These are phyloP conservation scores for Pyrenophora teres DNA, from an alignment of 2,329 filamentous ascomycete species.

Conservation along the genomic window DNA sequence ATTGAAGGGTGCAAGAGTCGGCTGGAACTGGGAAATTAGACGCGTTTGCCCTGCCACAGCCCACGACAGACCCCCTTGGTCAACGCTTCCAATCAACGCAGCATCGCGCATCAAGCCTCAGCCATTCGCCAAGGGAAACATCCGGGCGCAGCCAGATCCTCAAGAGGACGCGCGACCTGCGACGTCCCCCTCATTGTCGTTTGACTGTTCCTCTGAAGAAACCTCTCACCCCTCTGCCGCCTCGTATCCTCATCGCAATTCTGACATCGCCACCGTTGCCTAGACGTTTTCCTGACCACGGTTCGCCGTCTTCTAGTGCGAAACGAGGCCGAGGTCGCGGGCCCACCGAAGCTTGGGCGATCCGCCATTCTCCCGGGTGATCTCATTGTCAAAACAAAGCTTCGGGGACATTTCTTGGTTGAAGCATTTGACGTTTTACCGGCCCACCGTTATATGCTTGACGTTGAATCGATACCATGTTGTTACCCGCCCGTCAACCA, in stretches of 20 bases:
- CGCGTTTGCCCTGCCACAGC: conserved; percentile 23
- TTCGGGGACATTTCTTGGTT: conserved; percentile 12
- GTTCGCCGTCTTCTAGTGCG: conserved; percentile 23
- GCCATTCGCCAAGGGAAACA: conserved; percentile 28
- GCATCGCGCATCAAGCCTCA: conserved; percentile 23
- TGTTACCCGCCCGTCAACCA: conserved; percentile 30
- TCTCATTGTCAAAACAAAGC: conserved; percentile 29
- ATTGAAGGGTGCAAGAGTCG: neutral
- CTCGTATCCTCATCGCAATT: conserved; percentile 8
- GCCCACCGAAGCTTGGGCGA: conserved; percentile 19
- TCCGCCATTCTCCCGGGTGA: conserved; percentile 32
- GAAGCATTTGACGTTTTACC: conserved; percentile 14
- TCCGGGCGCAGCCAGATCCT: conserved; percentile 27
- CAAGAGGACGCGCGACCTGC: neutral
- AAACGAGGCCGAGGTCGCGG: conserved; percentile 21
- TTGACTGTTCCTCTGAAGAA: conserved; percentile 1
- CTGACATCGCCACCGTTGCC: conserved; percentile 2
- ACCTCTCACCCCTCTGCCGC: neutral
- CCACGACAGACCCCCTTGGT: conserved; percentile 2
- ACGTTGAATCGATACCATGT: conserved; percentile 26
- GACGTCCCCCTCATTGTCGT: conserved; percentile 9
- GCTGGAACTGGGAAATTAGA: neutral
- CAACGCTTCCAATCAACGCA: conserved; percentile 23
- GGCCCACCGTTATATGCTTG: conserved; percentile 3
- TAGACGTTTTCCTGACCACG: conserved; percentile 11